Evolutionary conservation across 2,329 filamentous ascomycete genomes (phyloP).

Genomic region (Penicillium sp.): DNA sequence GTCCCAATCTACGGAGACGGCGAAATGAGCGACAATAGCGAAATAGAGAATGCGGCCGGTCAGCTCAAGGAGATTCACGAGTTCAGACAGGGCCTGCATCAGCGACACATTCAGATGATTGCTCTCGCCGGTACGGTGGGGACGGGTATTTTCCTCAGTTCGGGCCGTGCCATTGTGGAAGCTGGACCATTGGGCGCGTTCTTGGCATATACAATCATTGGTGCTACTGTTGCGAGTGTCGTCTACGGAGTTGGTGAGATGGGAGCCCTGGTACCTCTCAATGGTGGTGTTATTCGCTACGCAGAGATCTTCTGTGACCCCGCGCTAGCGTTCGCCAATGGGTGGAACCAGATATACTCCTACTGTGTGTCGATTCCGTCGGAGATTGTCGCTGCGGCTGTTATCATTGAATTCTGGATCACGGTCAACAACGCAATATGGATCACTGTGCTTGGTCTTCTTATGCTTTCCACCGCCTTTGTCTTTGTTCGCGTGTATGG

Average conservation of each 20-base stretch:
- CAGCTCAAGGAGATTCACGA: slow-evolving; percentile 18
- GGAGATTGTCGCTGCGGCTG: slow-evolving; percentile 28
- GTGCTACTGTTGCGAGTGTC: slow-evolving; percentile 29
- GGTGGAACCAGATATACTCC: slow-evolving; percentile 35
- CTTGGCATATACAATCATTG: slow-evolving; percentile 34
- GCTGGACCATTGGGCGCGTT: slow-evolving; percentile 29
- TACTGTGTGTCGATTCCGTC: slow-evolving; percentile 28
- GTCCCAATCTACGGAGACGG: slow-evolving; percentile 2
- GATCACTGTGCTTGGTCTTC: slow-evolving; percentile 33
- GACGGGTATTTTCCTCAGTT: slow-evolving; percentile 32
- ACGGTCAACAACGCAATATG: slow-evolving; percentile 42
- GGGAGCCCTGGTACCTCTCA: slow-evolving; percentile 31
- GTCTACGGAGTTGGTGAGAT: slow-evolving; percentile 33
- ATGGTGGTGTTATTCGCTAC: slow-evolving; percentile 33
- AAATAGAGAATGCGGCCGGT: slow-evolving; percentile 16
- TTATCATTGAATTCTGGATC: slow-evolving; percentile 32
- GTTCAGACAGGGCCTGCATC: slow-evolving; percentile 24
- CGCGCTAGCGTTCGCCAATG: slow-evolving; percentile 29
- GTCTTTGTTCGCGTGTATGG: slow-evolving; percentile 35
- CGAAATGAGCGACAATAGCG: slow-evolving; percentile 8
- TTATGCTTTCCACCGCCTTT: slow-evolving; percentile 31
- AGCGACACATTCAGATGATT: slow-evolving; percentile 33
- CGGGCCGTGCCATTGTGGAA: slow-evolving; percentile 27
- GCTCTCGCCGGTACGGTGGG: slow-evolving; percentile 33
- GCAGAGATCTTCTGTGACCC: slow-evolving; percentile 33